Percentiles rank a stretch among this genome's conserved stretches.
phyloP scores from a whole-genome alignment of 805 yeast genomes.

The Phaffomyces opuntiae region DNA sequence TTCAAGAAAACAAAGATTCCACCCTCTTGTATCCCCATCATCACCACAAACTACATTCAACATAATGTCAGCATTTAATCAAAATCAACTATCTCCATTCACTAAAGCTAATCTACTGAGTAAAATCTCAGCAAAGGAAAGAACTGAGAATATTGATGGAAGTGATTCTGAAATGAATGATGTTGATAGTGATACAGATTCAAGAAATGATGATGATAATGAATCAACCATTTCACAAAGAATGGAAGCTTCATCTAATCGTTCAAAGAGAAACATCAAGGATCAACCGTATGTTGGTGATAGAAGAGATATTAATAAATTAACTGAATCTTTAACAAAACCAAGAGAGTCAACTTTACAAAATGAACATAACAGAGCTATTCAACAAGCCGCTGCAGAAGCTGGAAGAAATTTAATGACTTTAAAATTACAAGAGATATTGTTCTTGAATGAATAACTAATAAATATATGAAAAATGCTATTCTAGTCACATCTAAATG shows the following conservation, averaged over 20 bases:
- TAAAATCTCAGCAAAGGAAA: constrained; percentile 9
- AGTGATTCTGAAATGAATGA: constrained; percentile 24
- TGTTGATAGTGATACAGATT: constrained; percentile 18
- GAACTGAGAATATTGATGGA: constrained; percentile 16
- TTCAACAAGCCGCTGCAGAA: constrained; percentile 14
- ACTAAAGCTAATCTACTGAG: constrained; percentile 17
- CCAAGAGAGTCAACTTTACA: neutral
- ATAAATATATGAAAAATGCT: neutral
- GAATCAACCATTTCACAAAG: constrained; percentile 6
- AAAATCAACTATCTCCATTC: constrained; percentile 18
- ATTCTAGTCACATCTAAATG: neutral
- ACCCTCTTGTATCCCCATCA: neutral
- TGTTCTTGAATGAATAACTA: constrained; percentile 19
- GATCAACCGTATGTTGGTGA: neutral
- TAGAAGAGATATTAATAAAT: neutral
- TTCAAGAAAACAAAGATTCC: neutral
- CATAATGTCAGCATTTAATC: constrained; percentile 4
- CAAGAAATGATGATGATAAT: constrained; percentile 10
- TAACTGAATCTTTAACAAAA: neutral
- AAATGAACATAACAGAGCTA: neutral
- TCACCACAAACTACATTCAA: constrained; percentile 4
- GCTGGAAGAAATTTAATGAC: constrained; percentile 20
- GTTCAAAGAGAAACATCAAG: neutral
- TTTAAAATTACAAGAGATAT: constrained; percentile 21
- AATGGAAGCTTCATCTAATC: neutral